Evolutionary conservation across 306 rosid species (phyloP), one percentile per base, ranked within the genome.

Genomic region (Lathyrus tuberosus): DNA sequence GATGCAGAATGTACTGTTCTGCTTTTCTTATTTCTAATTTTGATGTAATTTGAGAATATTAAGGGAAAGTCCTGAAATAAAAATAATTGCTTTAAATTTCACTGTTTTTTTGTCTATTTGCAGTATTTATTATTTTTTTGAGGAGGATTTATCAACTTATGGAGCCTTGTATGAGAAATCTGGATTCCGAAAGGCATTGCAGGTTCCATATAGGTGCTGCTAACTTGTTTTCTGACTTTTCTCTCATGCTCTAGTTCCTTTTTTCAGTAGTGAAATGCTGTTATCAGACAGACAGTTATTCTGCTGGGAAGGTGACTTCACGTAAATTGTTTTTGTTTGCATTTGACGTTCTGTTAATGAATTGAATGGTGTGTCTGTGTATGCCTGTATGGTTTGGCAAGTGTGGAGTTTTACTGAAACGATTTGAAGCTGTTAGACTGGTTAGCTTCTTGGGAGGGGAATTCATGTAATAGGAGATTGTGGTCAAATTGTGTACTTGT

Each of bases 101-200:
- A n/a, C n/a, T n/a, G n/a, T n/a, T n/a, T n/a, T n/a, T n/a, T n/a
- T n/a, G n/a, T n/a, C n/a, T n/a, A n/a, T n/a, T n/a, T n/a, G n/a
- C n/a, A 16, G 41, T 43, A 33, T 24, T 5, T 40, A n/a, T n/a
- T n/a, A n/a, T 64, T 18, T 43, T n/a, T n/a, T n/a, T 0, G 92
- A 92, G 76, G 89, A 87, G 47, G 95, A 89, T 73, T 88, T 89
- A 24, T 70, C 82, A 10, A 57, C 73, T 31, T 92, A 92, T 51
- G 92, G 85, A 14, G 85, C 78, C 38, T 71, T 84, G 74, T 89
- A 84, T 75, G 83, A 86, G 84, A 89, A 88, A 79, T 89, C 95
- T 22, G 96, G 96, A 24, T 85, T 92, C 66, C 78, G 14, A 75
- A 82, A 89, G 9, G 85, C 93, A 2, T 62, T 92, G 73, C 83